Evolutionary conservation across 2,329 filamentous ascomycete species (phyloP).

Genomic region (Fusarium sp.): DNA sequence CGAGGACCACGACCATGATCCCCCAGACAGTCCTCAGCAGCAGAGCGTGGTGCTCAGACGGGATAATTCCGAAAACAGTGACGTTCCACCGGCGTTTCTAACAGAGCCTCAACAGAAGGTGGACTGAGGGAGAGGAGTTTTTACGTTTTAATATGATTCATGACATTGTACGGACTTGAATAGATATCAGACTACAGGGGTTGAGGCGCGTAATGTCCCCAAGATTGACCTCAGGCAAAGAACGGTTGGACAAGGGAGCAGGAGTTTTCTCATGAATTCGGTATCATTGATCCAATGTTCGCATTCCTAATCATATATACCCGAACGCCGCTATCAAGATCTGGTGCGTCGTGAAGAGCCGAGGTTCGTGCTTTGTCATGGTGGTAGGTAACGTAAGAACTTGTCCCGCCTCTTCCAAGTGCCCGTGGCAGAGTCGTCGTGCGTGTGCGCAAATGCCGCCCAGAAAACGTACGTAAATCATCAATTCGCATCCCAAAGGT

Average conservation of each 20-base stretch:
- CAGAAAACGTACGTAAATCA: slow-evolving; percentile 19
- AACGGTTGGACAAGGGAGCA: background rate
- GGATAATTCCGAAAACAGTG: slow-evolving; percentile 54
- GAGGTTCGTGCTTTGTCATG: slow-evolving; percentile 14
- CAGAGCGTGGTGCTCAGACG: slow-evolving; percentile 33
- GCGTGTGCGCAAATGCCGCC: background rate
- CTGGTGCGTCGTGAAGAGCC: slow-evolving; percentile 19
- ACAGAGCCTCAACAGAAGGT: slow-evolving; percentile 50
- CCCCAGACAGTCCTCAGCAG: slow-evolving; percentile 25
- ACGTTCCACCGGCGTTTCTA: slow-evolving; percentile 61
- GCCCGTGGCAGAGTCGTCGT: background rate
- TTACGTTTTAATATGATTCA: slow-evolving; percentile 23
- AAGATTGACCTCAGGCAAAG: background rate
- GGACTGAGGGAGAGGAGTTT: slow-evolving; percentile 20
- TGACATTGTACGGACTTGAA: slow-evolving; percentile 3
- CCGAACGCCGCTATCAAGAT: slow-evolving; percentile 40
- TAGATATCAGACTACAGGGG: background rate
- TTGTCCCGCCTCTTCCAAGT: slow-evolving; percentile 6
- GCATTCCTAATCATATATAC: slow-evolving; percentile 39
- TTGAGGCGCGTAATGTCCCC: background rate
- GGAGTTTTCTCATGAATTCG: slow-evolving; percentile 26
- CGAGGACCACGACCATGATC: slow-evolving; percentile 39
- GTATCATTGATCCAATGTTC: slow-evolving; percentile 39
- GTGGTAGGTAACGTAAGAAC: slow-evolving; percentile 2
- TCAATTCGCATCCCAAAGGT: slow-evolving; percentile 18